Evolutionary conservation across 371 early-diverging fungal genomes (phyloP), one percentile per base, ranked within the genome.

Genomic region (Thermomucor indicae-seudaticae): DNA sequence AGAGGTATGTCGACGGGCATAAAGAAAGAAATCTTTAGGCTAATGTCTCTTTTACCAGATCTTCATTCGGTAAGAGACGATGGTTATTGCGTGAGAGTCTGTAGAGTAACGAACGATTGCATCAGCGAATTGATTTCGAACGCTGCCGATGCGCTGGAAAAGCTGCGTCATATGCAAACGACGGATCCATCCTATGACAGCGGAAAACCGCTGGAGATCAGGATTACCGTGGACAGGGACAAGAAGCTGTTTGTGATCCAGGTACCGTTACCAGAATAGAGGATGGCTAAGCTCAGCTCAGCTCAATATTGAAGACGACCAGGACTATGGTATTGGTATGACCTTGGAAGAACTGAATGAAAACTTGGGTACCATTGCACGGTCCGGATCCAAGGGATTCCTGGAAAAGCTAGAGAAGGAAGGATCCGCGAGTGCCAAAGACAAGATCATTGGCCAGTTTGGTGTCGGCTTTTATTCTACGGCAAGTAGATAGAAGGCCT

Each of bases 241-340:
- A 72, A 79, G 38, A 81, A 86, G 56, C 86, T 83, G 14, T 79
- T 99, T 28, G 86, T 87, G 8, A 94, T 99, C 38, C 78, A 79
- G 58, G 68, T 69, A 61, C 41, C 4, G 5, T 14, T n/a, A n/a
- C n/a, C 12, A 28, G 12, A 31, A 0, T 22, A 27, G n/a, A 16
- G 5, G 5, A 24, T 41, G 11, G 7, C 7, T 17, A 42, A 4
- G 23, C 11, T 19, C 43, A 42, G 2, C 3, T 7, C 32, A 10
- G 32, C 32, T 32, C 32, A 35, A 14, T n/a, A n/a, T 1, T n/a
- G 25, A 23, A 27, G 8, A 12, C n/a, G 4, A 17, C 27, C 61
- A 71, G 64, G 99, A 99, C 74, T 89, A 86, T 47, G 99, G 99
- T 64, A 88, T 99, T 54, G 99, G 99, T 56, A 98, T 99, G 99